phyloP scores from a whole-genome alignment of 2,329 filamentous ascomycete genomes.

The Clarireedia paspali region DNA sequence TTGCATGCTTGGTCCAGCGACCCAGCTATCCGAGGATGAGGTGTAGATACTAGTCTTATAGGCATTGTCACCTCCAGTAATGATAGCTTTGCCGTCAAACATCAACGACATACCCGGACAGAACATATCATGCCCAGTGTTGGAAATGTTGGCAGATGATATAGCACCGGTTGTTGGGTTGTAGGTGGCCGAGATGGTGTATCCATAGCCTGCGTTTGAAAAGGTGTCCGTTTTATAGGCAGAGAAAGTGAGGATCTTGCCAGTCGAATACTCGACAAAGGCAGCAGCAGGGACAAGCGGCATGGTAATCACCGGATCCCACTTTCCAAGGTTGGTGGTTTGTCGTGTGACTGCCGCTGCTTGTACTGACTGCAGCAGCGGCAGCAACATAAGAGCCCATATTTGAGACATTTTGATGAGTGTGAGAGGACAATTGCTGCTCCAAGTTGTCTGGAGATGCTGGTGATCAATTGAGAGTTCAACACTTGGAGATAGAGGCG shows the following conservation, averaged over 20 bases:
- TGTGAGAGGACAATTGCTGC: not conserved
- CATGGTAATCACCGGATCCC: constrained; percentile 15
- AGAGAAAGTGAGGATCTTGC: constrained; percentile 15
- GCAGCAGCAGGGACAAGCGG: constrained; percentile 15
- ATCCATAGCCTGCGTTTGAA: constrained; percentile 12
- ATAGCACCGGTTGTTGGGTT: constrained; percentile 24
- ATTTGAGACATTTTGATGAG: not conserved
- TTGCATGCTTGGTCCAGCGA: constrained; percentile 1
- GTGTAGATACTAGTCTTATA: constrained; percentile 12
- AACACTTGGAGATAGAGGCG: too few species aligned
- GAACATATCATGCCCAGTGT: constrained; percentile 18
- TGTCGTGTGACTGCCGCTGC: not conserved
- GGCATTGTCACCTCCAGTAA: constrained; percentile 13
- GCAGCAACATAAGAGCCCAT: not conserved
- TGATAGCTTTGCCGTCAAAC: constrained; percentile 10
- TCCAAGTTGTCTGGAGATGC: constrained; percentile 5
- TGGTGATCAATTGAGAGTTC: constrained; percentile 6
- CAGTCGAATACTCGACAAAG: constrained; percentile 10
- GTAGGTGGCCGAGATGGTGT: constrained; percentile 29
- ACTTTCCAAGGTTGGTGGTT: constrained; percentile 9
- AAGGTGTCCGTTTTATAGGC: constrained; percentile 9
- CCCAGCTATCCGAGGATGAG: constrained; percentile 20
- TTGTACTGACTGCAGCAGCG: not conserved
- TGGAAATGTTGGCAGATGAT: constrained; percentile 23
- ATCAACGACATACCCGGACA: constrained; percentile 16